phyloP scores from a whole-genome alignment of 345 rosid species.

The Eucalyptus rudis region DNA sequence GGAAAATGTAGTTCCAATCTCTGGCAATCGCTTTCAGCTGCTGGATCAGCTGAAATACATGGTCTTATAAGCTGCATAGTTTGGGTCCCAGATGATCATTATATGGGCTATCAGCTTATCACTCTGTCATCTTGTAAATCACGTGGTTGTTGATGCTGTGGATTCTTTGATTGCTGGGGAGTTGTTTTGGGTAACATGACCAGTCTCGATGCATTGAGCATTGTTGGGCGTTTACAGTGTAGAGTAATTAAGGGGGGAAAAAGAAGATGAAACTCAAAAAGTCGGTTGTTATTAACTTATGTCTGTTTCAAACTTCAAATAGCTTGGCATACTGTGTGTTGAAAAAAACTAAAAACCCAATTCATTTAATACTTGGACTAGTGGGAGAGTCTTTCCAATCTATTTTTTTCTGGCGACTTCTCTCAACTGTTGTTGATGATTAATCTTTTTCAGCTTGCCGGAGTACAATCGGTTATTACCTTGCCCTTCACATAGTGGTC shows the following conservation, averaged over 20 bases:
- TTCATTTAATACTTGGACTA: not conserved
- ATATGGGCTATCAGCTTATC: not conserved
- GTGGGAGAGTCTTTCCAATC: not conserved
- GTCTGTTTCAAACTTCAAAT: not conserved
- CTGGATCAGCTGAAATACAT: not conserved
- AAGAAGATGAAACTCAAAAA: not conserved
- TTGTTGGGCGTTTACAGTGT: not conserved
- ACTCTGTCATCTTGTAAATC: not conserved
- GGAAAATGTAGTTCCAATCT: not conserved
- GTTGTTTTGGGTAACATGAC: not conserved
- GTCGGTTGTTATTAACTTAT: not conserved
- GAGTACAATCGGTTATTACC: conserved; percentile 69
- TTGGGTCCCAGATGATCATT: not conserved
- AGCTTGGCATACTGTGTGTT: not conserved
- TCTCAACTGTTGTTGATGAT: not conserved
- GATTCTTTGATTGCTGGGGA: not conserved
- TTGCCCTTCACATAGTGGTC: conserved; percentile 41
- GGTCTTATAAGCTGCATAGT: not conserved
- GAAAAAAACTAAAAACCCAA: not conserved
- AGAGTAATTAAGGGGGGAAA: not conserved
- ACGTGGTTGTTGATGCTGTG: not conserved
- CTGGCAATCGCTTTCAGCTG: not conserved
- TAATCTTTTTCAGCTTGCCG: conserved; percentile 27
- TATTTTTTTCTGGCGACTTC: not conserved
- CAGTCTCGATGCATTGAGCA: not conserved